Conservation (phyloP, 75 land plant genomes). For the Pseudotsuga menziesii region DNA sequence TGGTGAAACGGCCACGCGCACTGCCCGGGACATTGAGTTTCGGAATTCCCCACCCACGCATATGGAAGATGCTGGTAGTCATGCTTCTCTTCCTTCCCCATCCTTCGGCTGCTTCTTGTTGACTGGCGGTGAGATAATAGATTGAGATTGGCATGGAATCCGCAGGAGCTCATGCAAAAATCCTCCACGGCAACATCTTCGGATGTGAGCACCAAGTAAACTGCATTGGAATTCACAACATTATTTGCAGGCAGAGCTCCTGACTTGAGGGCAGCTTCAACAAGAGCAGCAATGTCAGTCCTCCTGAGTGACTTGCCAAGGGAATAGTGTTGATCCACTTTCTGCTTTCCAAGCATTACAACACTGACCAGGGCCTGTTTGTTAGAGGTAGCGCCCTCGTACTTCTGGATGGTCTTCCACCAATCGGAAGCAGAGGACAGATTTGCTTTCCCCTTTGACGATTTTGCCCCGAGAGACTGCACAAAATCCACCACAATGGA, state of each 20-base stretch:
- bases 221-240: conserved; percentile 2
- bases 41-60: conserved; percentile 13
- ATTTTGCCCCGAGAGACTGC: conserved; percentile 22
- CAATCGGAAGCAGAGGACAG: conserved; percentile 37
- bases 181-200: conserved; percentile 35
- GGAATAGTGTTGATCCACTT: background rate
- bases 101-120: no score
- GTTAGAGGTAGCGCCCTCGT: conserved; percentile 14
- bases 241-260: conserved; percentile 14
- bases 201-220: conserved; percentile 41
- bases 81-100: no score
- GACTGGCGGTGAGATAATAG: no score
- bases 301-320: background rate
- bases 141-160: conserved; percentile 18
- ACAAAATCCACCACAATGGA: conserved; percentile 43
- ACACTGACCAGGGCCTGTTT: background rate
- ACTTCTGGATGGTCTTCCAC: conserved; percentile 31
- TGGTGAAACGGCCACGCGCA: no score
- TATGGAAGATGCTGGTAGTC: conserved; percentile 8
- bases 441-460: background rate
- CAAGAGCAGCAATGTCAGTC: conserved; percentile 1
- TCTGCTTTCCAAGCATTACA: background rate
- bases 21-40: no score
- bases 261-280: background rate
- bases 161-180: conserved; percentile 49